These are phyloP conservation scores for Trichophyton simii DNA, from an alignment of 2,329 filamentous ascomycete species.

Conservation along the genomic window DNA sequence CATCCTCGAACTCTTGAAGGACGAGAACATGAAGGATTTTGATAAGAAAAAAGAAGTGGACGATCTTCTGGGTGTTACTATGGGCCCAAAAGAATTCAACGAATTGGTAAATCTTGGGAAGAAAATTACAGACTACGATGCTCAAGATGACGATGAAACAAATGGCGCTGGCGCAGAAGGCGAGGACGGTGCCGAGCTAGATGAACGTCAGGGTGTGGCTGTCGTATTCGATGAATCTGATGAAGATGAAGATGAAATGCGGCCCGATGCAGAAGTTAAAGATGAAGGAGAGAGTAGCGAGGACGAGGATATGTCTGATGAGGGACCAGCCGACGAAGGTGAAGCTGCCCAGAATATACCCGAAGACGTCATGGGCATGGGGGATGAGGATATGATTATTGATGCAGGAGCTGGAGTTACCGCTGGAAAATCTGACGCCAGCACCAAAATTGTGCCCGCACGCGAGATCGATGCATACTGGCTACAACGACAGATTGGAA, in stretches of 20 bases:
- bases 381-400: constrained; percentile 64
- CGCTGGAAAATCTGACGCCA: constrained; percentile 34
- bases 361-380: constrained; percentile 35
- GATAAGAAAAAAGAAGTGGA: constrained; percentile 98
- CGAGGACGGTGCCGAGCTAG: constrained; percentile 61
- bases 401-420: constrained; percentile 47
- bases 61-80: constrained; percentile 70
- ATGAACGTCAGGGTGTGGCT: constrained; percentile 90
- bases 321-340: constrained; percentile 44
- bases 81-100: constrained; percentile 87
- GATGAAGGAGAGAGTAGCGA: constrained; percentile 69
- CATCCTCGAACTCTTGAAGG: constrained; percentile 80
- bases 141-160: constrained; percentile 78
- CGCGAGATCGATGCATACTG: constrained; percentile 95
- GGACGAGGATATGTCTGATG: constrained; percentile 57
- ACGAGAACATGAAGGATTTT: constrained; percentile 89
- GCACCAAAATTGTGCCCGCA: constrained; percentile 54
- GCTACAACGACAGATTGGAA: constrained; percentile 84
- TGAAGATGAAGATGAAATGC: constrained; percentile 67
- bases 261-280: constrained; percentile 69
- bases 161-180: constrained; percentile 60
- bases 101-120: constrained; percentile 92
- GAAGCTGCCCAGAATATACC: constrained; percentile 26
- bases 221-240: constrained; percentile 94
- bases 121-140: constrained; percentile 97